Conservation (phyloP, 2,329 filamentous ascomycete genomes). For the Fusarium armeniacum region DNA sequence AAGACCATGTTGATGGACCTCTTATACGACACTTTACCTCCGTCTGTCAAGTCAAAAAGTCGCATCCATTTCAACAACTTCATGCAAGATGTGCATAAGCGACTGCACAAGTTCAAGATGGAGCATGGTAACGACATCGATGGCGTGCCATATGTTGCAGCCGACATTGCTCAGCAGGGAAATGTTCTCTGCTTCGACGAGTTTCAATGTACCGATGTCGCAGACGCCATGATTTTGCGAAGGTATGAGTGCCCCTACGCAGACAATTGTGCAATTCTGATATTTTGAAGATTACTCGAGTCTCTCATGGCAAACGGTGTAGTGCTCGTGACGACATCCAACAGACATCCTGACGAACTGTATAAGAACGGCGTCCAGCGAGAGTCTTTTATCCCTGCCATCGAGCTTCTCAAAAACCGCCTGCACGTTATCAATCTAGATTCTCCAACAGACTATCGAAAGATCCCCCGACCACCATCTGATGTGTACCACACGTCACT, state of each 20-base stretch:
- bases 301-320: constrained; percentile 96
- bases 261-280: constrained; percentile 27
- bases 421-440: constrained; percentile 94
- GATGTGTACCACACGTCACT: constrained; percentile 95
- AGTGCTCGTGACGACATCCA: constrained; percentile 94
- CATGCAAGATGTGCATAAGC: constrained; percentile 97
- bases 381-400: constrained; percentile 94
- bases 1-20: constrained; percentile 99
- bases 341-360: constrained; percentile 94
- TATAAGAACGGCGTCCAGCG: constrained; percentile 99
- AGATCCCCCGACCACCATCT: constrained; percentile 91
- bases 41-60: constrained; percentile 83
- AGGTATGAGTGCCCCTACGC: constrained; percentile 60
- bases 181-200: constrained; percentile 97
- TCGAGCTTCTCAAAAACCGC: constrained; percentile 86
- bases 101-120: constrained; percentile 92
- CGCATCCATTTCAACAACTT: constrained; percentile 99
- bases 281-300: constrained; percentile 76
- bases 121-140: constrained; percentile 90
- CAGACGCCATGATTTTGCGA: constrained; percentile 97
- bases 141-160: constrained; percentile 90
- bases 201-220: constrained; percentile 98
- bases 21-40: constrained; percentile 92
- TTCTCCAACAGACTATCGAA: constrained; percentile 95
- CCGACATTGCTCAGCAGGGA: constrained; percentile 88